Conservation (phyloP, 2,329 filamentous ascomycete genomes). For the Claviceps arundinis region DNA sequence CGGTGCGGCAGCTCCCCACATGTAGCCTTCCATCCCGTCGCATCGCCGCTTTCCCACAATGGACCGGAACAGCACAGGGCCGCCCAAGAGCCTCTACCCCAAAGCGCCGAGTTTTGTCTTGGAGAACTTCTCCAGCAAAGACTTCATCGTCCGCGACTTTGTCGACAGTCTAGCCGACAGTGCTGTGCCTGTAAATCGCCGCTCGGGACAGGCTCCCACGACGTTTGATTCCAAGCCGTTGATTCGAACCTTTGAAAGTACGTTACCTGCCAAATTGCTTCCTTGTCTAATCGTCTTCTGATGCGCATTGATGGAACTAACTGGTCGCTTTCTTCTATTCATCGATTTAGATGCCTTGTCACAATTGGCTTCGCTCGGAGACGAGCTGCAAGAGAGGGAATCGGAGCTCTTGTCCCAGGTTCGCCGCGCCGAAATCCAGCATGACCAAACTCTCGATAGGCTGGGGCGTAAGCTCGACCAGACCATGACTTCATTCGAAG, state of each 20-base stretch:
- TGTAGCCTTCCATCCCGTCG: slow-evolving; percentile 16
- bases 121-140: slow-evolving; percentile 75
- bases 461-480: slow-evolving; percentile 81
- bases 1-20: slow-evolving; percentile 10
- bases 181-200: slow-evolving; percentile 65
- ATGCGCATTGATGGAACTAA: neutral
- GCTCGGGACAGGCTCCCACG: slow-evolving; percentile 52
- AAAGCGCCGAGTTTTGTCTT: slow-evolving; percentile 73
- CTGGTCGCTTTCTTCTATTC: too few relatives aligned
- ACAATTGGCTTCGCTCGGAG: slow-evolving; percentile 56
- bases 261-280: slow-evolving; percentile 8
- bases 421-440: slow-evolving; percentile 78
- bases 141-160: slow-evolving; percentile 98
- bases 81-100: slow-evolving; percentile 56
- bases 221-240: slow-evolving; percentile 91
- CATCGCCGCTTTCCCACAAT: slow-evolving; percentile 18
- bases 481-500: slow-evolving; percentile 84
- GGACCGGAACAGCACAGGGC: slow-evolving; percentile 30
- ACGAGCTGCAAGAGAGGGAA: slow-evolving; percentile 79
- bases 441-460: slow-evolving; percentile 80
- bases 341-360: slow-evolving; percentile 42
- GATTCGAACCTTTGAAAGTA: slow-evolving; percentile 85
- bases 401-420: slow-evolving; percentile 85
- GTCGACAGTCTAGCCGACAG: slow-evolving; percentile 84
- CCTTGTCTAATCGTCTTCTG: neutral